phyloP scores from a whole-genome alignment of 345 rosid genomes.

The Clausena lansium region DNA sequence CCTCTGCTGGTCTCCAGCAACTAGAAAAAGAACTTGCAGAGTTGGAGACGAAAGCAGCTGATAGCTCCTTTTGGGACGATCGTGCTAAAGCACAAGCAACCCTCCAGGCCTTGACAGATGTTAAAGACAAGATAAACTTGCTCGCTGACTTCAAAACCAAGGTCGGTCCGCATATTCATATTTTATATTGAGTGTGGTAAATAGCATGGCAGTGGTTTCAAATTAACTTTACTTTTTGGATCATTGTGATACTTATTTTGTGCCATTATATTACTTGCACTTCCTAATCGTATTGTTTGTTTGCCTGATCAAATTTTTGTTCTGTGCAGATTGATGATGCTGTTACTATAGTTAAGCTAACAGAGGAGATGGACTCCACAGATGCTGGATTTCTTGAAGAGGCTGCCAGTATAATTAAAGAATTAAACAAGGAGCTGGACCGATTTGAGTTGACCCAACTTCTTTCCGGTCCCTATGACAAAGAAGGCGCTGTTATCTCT shows the following conservation, averaged over 20 bases:
- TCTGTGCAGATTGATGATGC: conserved; percentile 84
- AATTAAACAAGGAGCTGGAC: conserved; percentile 66
- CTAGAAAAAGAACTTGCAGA: conserved; percentile 54
- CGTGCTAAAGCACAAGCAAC: conserved; percentile 74
- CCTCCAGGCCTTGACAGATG: conserved; percentile 67
- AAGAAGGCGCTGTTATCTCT: conserved; percentile 82
- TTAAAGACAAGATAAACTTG: conserved; percentile 58
- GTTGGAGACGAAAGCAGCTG: conserved; percentile 68
- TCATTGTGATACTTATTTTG: not conserved
- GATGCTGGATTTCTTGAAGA: conserved; percentile 87
- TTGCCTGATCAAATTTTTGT: not conserved
- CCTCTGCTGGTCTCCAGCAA: conserved; percentile 50
- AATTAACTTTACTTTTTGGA: not conserved
- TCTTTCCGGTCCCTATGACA: conserved; percentile 90
- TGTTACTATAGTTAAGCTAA: conserved; percentile 71
- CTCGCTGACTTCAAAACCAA: conserved; percentile 68
- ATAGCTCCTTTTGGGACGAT: conserved; percentile 84
- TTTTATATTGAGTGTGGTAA: not conserved
- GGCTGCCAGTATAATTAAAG: conserved; percentile 63
- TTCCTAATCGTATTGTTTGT: not conserved
- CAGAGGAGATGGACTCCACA: conserved; percentile 90
- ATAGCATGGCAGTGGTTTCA: conserved; percentile 1
- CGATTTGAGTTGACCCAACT: conserved; percentile 84
- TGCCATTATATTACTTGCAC: not conserved
- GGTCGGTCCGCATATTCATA: conserved; percentile 33